phyloP scores from a whole-genome alignment of 2,329 filamentous ascomycete species.

The Aspergillus aculeatus region DNA sequence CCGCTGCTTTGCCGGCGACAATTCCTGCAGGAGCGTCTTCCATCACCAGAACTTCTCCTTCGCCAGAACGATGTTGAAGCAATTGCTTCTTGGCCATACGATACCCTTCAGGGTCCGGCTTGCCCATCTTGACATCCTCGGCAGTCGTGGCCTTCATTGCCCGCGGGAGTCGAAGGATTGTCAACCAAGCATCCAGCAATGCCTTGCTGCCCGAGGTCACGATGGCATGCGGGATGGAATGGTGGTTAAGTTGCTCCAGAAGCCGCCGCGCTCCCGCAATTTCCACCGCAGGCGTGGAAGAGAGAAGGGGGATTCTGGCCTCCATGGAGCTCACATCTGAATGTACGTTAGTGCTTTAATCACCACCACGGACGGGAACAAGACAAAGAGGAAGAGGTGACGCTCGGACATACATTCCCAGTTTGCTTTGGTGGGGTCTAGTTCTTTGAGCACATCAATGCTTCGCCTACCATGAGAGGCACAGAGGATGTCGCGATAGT shows the following conservation, averaged over 20 bases:
- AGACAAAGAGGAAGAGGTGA: neutral
- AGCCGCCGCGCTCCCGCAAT: constrained; percentile 3
- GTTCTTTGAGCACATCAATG: neutral
- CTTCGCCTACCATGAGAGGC: constrained; percentile 8
- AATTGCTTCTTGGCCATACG: neutral
- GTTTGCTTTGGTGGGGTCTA: constrained; percentile 6
- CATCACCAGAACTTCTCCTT: neutral
- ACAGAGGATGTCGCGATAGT: constrained; percentile 2
- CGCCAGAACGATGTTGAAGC: neutral
- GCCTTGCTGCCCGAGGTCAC: constrained; percentile 6
- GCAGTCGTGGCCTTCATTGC: constrained; percentile 1
- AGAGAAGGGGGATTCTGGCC: neutral
- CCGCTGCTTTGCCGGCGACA: neutral
- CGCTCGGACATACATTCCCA: constrained; percentile 3
- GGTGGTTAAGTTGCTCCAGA: neutral
- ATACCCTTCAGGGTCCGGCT: constrained; percentile 10
- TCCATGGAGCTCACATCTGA: constrained; percentile 9
- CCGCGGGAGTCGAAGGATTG: constrained; percentile 1
- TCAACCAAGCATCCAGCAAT: constrained; percentile 1
- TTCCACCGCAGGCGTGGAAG: constrained; percentile 1
- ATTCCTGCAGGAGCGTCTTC: constrained; percentile 4
- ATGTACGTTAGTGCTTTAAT: neutral
- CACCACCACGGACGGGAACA: too few relatives aligned
- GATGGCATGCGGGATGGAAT: neutral
- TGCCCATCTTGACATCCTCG: constrained; percentile 7